Evolutionary conservation across 2,329 filamentous ascomycete species (phyloP).

Genomic region (Alternaria ethzedia): DNA sequence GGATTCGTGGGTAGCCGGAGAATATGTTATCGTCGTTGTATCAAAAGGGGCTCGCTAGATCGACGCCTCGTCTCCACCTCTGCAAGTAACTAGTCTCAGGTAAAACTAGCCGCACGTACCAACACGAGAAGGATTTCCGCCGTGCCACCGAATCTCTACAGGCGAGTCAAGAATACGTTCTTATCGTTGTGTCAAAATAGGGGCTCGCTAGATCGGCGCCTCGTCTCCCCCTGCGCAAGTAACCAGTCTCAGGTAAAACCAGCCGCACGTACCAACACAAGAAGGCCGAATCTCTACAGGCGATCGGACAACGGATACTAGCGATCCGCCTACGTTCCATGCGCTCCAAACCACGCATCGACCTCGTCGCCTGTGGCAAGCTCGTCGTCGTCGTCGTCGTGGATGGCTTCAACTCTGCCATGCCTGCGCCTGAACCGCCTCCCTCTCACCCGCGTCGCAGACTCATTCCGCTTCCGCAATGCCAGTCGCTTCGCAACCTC

Average conservation of each 20-base stretch:
- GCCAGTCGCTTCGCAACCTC: slow-evolving; percentile 63
- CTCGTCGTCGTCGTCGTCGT: slow-evolving; percentile 42
- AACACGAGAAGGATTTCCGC: no score
- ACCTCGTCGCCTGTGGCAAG: slow-evolving; percentile 1
- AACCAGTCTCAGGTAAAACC: not conserved
- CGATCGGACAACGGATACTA: not conserved
- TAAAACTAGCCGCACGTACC: not conserved
- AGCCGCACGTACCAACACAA: not conserved
- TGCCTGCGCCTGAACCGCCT: not conserved
- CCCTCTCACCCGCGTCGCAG: not conserved
- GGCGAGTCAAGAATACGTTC: not conserved
- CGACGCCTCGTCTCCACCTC: not conserved
- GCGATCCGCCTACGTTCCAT: not conserved
- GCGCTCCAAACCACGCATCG: not conserved
- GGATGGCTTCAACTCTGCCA: slow-evolving; percentile 17
- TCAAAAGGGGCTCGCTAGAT: not conserved
- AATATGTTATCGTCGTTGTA: not conserved
- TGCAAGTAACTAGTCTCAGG: not conserved
- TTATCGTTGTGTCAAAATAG: not conserved
- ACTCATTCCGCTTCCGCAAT: slow-evolving; percentile 62
- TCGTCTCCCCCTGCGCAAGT: not conserved
- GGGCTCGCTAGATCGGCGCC: not conserved
- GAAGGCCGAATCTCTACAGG: not conserved
- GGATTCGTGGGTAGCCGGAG: not conserved
- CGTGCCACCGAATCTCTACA: not conserved